These are phyloP conservation scores for Beauveria brongniartii DNA, from an alignment of 2,329 filamentous ascomycete genomes.

Conservation along the genomic window DNA sequence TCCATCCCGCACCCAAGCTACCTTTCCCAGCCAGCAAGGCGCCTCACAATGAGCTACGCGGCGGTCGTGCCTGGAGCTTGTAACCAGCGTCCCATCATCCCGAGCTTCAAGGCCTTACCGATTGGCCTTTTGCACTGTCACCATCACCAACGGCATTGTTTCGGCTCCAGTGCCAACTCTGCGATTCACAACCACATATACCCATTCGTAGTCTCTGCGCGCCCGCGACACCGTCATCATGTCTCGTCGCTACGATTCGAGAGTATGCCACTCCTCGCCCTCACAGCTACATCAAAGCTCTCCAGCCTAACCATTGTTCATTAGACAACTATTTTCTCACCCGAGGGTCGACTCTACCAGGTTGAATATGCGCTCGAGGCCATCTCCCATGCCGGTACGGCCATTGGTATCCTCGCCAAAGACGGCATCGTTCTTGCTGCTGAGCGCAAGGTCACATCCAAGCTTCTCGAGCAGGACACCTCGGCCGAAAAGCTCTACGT, in stretches of 20 bases:
- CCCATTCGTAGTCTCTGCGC: not conserved
- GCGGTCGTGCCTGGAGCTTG: constrained; percentile 38
- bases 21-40: constrained; percentile 6
- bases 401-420: constrained; percentile 91
- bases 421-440: constrained; percentile 98
- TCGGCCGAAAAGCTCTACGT: constrained; percentile 99
- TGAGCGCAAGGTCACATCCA: constrained; percentile 98
- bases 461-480: constrained; percentile 97
- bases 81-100: constrained; percentile 13
- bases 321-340: constrained; percentile 99
- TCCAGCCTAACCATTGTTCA: constrained; percentile 10
- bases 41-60: constrained; percentile 24
- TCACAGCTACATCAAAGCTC: not conserved
- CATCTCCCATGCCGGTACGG: constrained; percentile 96
- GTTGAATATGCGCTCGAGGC: constrained; percentile 99
- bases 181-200: not conserved
- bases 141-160: not conserved
- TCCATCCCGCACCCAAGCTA: constrained; percentile 11
- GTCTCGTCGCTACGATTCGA: constrained; percentile 96
- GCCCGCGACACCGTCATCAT: constrained; percentile 40
- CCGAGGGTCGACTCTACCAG: constrained; percentile 95
- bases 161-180: not conserved
- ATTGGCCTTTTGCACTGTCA: not conserved
- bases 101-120: constrained; percentile 7
- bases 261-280: constrained; percentile 51